Conservation (phyloP, 495 filamentous ascomycete genomes). For the Chlorociboria aeruginascens region DNA sequence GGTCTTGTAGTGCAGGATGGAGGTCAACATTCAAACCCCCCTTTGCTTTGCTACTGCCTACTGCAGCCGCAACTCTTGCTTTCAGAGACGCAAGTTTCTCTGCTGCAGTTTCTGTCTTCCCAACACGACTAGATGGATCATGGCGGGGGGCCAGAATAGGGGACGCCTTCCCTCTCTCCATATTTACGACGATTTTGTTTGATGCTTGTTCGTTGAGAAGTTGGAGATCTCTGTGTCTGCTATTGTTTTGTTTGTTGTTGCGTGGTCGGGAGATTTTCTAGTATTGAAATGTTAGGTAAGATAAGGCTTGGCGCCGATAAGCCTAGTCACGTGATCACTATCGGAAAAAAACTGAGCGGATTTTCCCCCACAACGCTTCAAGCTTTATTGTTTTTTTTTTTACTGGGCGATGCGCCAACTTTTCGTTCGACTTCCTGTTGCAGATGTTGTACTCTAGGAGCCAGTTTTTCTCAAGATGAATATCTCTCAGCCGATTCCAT, state of each 20-base stretch:
- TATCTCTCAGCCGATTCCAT: conserved; percentile 79
- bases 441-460: background rate
- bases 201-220: background rate
- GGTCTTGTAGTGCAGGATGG: conserved; percentile 77
- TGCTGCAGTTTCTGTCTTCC: conserved; percentile 43
- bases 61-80: conserved; percentile 65
- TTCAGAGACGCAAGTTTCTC: conserved; percentile 60
- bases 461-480: conserved; percentile 41
- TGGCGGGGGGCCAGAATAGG: conserved; percentile 40
- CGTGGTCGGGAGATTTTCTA: background rate
- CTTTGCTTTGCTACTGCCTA: conserved; percentile 19
- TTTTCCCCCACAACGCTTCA: background rate
- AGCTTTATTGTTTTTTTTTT: background rate
- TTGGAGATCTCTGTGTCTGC: background rate
- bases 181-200: background rate
- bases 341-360: background rate
- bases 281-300: background rate
- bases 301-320: background rate
- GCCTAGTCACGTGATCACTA: background rate
- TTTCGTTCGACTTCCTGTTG: background rate
- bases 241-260: background rate
- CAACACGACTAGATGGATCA: conserved; percentile 35
- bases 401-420: background rate
- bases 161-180: conserved; percentile 21
- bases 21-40: conserved; percentile 39